These are phyloP conservation scores for Pyracantha coccinea DNA, from an alignment of 331 rosid species.

Conservation along the genomic window DNA sequence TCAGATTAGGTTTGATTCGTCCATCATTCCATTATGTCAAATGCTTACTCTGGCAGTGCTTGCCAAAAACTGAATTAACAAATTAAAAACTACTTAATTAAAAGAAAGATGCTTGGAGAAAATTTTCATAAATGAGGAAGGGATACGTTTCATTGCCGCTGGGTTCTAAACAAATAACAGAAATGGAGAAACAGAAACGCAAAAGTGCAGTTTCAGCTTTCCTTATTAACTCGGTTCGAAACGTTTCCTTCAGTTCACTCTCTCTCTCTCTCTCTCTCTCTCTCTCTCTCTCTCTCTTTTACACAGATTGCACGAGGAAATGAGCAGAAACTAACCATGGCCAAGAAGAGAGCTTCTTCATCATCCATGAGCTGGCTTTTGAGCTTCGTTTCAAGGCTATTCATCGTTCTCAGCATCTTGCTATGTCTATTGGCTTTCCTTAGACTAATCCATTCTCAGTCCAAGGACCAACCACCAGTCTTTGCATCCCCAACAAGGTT, in stretches of 20 bases:
- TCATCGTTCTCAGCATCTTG: conserved; percentile 32
- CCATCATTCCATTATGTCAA: background rate
- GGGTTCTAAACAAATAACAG: conserved; percentile 2
- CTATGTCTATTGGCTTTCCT: conserved; percentile 50
- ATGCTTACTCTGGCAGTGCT: background rate
- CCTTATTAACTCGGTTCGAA: background rate
- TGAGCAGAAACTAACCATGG: conserved; percentile 19
- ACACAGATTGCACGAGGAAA: background rate
- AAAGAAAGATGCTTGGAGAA: background rate
- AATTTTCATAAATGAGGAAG: background rate
- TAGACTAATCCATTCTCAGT: conserved; percentile 31
- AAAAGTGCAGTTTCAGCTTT: background rate
- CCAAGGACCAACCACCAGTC: conserved; percentile 20
- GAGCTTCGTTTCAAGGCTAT: conserved; percentile 41
- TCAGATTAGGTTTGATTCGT: background rate
- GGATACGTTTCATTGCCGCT: background rate
- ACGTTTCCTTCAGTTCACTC: conserved; percentile 8
- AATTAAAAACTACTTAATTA: background rate
- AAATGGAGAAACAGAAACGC: conserved; percentile 2
- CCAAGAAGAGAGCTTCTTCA: conserved; percentile 22
- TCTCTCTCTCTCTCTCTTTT: background rate
- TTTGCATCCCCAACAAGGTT: conserved; percentile 16
- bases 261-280: background rate
- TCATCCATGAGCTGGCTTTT: conserved; percentile 33
- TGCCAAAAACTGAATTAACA: background rate